Base-by-base conservation (phyloP, 192 early-diverging fungal species). In the Spizellomyces punctatus region DNA sequence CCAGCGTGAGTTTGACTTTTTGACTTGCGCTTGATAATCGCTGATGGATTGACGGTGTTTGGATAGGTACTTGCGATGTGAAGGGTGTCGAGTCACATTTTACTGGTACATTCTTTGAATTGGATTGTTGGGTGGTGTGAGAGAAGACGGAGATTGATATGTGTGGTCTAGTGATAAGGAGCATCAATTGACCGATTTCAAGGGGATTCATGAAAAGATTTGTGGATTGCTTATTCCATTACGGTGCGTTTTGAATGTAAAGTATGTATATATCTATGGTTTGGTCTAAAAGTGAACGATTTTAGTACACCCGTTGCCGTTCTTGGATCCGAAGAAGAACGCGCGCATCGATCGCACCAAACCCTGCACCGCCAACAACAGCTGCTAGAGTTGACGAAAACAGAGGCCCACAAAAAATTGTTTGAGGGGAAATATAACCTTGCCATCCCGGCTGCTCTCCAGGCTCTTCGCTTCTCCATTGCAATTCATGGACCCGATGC, bases 381-480 rank as follows among this genome's bases (percentile, higher is more conserved):
- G 41, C 78, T 88, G 10, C 71, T 88, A 6, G 69, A 81, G 14
- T 21, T 88, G 19, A 74, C 85, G 6, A 79, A 82, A 57, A 82
- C 79, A 1, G 83, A 88, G 65, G 85, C 86, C 21, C 81, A 88
- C 64, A 88, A 87, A 55, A 76, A 78, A 46, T 75, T 88, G 5
- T 88, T 87, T 76, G 86, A 88, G 68, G 79, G 76, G n/a, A 72
- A 87, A 73, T 87, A 81, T 66, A 78, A 86, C 41, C 74, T 88
- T 10, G 86, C 86, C 2, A 88, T 88, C 56, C 86, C 86, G 4
- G 86, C 86, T 9, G 86, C 86, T 0, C 70, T 88, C 6, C 86
- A 88, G 68, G 75, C 86, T 1, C 75, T 88, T 10, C 81, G 85
- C 43, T 88, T 83, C 66, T 77, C 80, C 22, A 86, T 87, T 77